phyloP scores from a whole-genome alignment of 495 filamentous ascomycete species.

The Cercophora scortea region DNA sequence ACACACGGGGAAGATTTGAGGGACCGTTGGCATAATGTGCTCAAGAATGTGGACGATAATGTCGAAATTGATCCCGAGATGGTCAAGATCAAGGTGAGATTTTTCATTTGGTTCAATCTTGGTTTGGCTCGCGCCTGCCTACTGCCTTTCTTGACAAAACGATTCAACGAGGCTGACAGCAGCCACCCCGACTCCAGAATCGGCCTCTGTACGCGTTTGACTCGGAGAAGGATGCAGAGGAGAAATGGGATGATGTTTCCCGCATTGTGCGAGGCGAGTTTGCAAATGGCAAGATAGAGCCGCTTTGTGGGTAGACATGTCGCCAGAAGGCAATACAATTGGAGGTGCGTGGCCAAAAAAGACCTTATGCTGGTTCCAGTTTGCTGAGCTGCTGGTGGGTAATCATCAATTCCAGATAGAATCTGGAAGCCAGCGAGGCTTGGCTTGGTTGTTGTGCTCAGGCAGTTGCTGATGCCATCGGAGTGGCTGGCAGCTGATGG shows the following conservation, averaged over 20 bases:
- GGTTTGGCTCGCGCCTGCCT: background rate
- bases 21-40: conserved; percentile 45
- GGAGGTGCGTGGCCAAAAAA: no score
- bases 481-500: no score
- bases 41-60: conserved; percentile 39
- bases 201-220: conserved; percentile 44
- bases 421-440: no score
- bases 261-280: conserved; percentile 32
- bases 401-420: no score
- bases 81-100: conserved; percentile 34
- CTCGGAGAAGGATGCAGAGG: conserved; percentile 38
- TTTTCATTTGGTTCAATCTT: background rate
- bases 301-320: conserved; percentile 17
- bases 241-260: conserved; percentile 35
- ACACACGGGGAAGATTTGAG: conserved; percentile 44
- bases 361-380: no score
- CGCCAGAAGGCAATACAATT: no score
- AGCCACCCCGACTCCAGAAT: conserved; percentile 16
- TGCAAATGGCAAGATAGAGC: conserved; percentile 28
- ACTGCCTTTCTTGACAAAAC: background rate
- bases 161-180: background rate
- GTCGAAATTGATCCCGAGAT: conserved; percentile 44
- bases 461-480: no score
- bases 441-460: no score
- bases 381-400: no score